phyloP scores from a whole-genome alignment of 306 rosid genomes.

The Albizia julibrissin region DNA sequence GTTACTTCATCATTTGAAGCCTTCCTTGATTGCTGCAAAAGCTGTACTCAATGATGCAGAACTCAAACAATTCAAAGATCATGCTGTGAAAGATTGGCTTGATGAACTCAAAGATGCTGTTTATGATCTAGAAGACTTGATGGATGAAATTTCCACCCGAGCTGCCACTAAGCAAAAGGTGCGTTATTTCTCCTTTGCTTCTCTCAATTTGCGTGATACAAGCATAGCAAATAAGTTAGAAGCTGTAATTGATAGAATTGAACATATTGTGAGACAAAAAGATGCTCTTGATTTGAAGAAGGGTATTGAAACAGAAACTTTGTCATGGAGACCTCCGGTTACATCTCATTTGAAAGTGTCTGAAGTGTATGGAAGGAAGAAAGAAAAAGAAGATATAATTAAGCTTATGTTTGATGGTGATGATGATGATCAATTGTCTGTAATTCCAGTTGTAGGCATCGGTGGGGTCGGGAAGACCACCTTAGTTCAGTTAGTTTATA shows the following conservation, averaged over 20 bases:
- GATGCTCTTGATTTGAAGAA: neutral
- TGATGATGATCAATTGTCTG: neutral
- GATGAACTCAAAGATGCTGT: neutral
- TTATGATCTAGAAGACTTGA: neutral
- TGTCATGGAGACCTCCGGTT: neutral
- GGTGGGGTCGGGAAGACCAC: slow-evolving; percentile 8
- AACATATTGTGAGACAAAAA: neutral
- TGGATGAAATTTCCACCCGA: neutral
- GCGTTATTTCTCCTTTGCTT: no score
- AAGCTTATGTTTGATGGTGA: neutral
- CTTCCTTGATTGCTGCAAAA: neutral
- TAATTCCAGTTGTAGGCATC: slow-evolving; percentile 9
- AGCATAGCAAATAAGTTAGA: neutral
- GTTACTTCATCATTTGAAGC: neutral
- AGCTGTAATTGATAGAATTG: neutral
- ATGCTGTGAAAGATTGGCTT: neutral
- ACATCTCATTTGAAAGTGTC: neutral
- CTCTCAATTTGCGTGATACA: neutral
- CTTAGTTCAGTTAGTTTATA: neutral
- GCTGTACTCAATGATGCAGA: slow-evolving; percentile 37
- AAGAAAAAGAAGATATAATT: neutral
- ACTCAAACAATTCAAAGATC: slow-evolving; percentile 14
- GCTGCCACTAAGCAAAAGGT: neutral
- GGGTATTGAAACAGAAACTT: neutral
- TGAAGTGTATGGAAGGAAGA: neutral